A percentile compares a stretch with the other conserved stretches of the same genome.
Evolutionary conservation across 2,329 filamentous ascomycete species (phyloP).

Genomic region (Apiospora marii): DNA sequence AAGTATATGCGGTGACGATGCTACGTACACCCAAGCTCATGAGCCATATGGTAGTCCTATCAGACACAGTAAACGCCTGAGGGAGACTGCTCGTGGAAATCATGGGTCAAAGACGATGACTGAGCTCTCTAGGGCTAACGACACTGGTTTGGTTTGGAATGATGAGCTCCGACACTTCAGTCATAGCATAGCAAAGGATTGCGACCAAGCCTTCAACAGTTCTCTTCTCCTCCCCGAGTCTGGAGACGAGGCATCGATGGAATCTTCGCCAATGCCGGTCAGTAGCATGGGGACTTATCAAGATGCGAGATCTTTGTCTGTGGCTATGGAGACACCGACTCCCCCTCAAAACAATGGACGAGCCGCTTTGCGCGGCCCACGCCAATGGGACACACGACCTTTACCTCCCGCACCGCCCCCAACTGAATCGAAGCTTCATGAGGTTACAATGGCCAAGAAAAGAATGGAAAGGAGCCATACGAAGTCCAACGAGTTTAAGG

Average conservation of each 20-base stretch:
- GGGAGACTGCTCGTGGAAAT: slow-evolving; percentile 27
- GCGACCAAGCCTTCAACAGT: slow-evolving; percentile 90
- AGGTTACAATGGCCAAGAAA: slow-evolving; percentile 36
- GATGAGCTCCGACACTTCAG: slow-evolving; percentile 87
- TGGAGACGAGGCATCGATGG: not conserved
- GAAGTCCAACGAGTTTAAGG: slow-evolving; percentile 27
- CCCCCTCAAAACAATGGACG: slow-evolving; percentile 24
- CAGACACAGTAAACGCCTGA: slow-evolving; percentile 31
- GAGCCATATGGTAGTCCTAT: slow-evolving; percentile 34
- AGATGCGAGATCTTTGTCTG: slow-evolving; percentile 24
- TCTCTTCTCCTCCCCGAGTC: slow-evolving; percentile 49
- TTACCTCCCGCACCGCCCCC: slow-evolving; percentile 57
- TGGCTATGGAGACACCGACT: slow-evolving; percentile 30
- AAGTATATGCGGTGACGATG: slow-evolving; percentile 41
- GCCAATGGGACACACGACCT: slow-evolving; percentile 56
- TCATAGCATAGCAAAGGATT: slow-evolving; percentile 84
- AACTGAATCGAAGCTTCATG: slow-evolving; percentile 38
- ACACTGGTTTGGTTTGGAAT: slow-evolving; percentile 52
- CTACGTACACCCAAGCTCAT: slow-evolving; percentile 36
- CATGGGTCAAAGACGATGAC: slow-evolving; percentile 35
- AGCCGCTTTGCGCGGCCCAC: slow-evolving; percentile 27
- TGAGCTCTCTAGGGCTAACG: slow-evolving; percentile 33
- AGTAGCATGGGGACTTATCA: not conserved
- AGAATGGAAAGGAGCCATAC: slow-evolving; percentile 26
- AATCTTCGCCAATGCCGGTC: not conserved